Evolutionary conservation across 371 early-diverging fungal species (phyloP), one percentile per base, ranked within the genome.

Genomic region (Mucor racemosus): DNA sequence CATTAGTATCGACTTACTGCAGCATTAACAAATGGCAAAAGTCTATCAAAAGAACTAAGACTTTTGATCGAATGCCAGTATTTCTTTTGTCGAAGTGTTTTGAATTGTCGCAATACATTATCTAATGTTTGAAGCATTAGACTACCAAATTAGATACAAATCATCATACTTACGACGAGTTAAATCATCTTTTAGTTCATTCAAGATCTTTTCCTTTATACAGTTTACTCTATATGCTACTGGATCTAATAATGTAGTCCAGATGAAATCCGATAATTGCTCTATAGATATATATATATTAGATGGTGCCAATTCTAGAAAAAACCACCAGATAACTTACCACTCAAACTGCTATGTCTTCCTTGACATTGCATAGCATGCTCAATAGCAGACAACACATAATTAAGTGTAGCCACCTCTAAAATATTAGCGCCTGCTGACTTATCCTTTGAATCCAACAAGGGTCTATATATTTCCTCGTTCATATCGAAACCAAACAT

Each of bases 11-110:
- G 1, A 58, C 72, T 69, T 75, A 79, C 85, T 62, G 72, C 60
- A 17, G 72, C 64, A 21, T 76, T 56, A 2, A 82, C 70, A 62
- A 80, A 82, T 5, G 88, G 84, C 11, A 88, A 68, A 26, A 88
- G 66, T 53, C 81, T 72, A 6, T 83, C 84, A 7, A 76, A 75
- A 33, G 80, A 67, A 31, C 76, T 68, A 10, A 88, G 69, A 0
- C 84, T 81, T 36, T 80, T 84, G 11, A 88, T 69, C 0, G 85
- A 77, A 17, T 77, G 77, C 88, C 88, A 88, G 46, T 79, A 88
- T 41, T 85, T 84, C 56, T 82, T 84, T 61, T 88, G 81, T 55
- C 84, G 67, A 17, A 79, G 61, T 9, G 77, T 77, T 14, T 74
- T 75, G 50, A 79, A 76, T 42, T 83, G 79, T 17, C 68, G 74